phyloP scores from a whole-genome alignment of 2,329 filamentous ascomycete species.

The Xylariaceae sp. region DNA sequence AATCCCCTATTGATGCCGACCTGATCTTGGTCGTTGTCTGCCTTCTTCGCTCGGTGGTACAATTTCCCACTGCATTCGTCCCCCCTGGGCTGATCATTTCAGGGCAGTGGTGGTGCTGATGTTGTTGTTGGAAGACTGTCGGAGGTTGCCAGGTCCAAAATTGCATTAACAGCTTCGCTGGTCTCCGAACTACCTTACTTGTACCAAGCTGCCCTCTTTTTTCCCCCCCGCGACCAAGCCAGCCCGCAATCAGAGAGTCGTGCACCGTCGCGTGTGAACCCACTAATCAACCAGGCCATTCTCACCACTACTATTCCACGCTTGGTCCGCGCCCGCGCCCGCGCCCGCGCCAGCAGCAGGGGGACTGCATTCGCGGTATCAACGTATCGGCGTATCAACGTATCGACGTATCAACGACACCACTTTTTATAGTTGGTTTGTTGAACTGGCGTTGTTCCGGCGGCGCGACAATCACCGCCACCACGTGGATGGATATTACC shows the following conservation, averaged over 20 bases:
- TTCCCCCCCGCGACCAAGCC: slow-evolving; percentile 14
- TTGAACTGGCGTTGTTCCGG: not conserved
- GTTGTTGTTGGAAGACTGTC: slow-evolving; percentile 13
- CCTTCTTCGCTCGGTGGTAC: not conserved
- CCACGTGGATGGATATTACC: slow-evolving; percentile 10
- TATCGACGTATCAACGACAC: not conserved
- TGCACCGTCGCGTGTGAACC: slow-evolving; percentile 16
- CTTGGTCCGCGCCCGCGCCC: slow-evolving; percentile 7
- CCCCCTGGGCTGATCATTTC: not conserved
- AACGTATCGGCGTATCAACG: too few relatives aligned
- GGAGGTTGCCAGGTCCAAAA: slow-evolving; percentile 16
- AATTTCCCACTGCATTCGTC: slow-evolving; percentile 1
- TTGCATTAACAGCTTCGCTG: slow-evolving; percentile 2
- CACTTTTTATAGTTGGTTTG: not conserved
- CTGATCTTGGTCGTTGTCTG: not conserved
- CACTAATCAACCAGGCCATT: slow-evolving; percentile 4
- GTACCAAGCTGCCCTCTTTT: slow-evolving; percentile 10
- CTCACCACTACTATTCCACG: slow-evolving; percentile 3
- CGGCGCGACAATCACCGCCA: slow-evolving; percentile 7
- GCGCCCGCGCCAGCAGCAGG: slow-evolving; percentile 2
- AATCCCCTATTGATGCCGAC: not conserved
- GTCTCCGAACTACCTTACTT: slow-evolving; percentile 1
- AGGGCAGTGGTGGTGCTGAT: slow-evolving; percentile 8
- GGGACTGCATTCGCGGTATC: slow-evolving; percentile 2
- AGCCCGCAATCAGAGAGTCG: slow-evolving; percentile 14